phyloP scores from a whole-genome alignment of 257 asterid genomes.

The Plectranthus barbatus region DNA sequence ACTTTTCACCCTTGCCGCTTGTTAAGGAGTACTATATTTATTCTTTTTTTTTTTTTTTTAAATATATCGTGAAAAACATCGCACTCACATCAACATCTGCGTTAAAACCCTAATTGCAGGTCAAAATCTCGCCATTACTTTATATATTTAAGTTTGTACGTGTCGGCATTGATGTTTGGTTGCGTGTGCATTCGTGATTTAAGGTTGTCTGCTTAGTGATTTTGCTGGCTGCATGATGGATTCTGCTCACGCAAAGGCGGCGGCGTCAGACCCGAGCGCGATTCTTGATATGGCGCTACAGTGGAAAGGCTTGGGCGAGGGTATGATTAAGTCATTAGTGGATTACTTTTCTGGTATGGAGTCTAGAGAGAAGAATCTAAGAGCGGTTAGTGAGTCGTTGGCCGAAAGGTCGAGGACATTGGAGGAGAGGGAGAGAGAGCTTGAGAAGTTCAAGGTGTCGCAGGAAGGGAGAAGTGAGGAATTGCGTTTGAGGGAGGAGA shows the following conservation, averaged over 20 bases:
- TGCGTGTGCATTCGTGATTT: no score
- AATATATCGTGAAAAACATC: no score
- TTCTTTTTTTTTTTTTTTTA: no score
- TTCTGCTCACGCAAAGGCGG: neutral
- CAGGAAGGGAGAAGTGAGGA: neutral
- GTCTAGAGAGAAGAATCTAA: conserved; percentile 13
- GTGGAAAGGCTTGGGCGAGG: conserved; percentile 25
- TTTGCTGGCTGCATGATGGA: no score
- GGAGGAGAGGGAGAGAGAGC: conserved; percentile 17
- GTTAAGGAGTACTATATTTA: no score
- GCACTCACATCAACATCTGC: no score
- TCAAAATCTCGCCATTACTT: no score
- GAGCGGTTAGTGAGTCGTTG: neutral
- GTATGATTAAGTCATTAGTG: conserved; percentile 7
- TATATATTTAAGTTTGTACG: no score
- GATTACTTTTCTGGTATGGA: conserved; percentile 15
- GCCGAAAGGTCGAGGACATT: conserved; percentile 13
- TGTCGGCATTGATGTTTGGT: no score
- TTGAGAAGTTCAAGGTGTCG: neutral
- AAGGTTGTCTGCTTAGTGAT: no score
- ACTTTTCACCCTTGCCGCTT: no score
- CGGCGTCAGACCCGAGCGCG: neutral
- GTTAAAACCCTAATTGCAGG: no score
- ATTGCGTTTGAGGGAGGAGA: conserved; percentile 20
- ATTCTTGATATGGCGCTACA: conserved; percentile 11